These are phyloP conservation scores for Oropetium thomaeum DNA, from an alignment of 176 grass and related monocot genomes.

Conservation along the genomic window DNA sequence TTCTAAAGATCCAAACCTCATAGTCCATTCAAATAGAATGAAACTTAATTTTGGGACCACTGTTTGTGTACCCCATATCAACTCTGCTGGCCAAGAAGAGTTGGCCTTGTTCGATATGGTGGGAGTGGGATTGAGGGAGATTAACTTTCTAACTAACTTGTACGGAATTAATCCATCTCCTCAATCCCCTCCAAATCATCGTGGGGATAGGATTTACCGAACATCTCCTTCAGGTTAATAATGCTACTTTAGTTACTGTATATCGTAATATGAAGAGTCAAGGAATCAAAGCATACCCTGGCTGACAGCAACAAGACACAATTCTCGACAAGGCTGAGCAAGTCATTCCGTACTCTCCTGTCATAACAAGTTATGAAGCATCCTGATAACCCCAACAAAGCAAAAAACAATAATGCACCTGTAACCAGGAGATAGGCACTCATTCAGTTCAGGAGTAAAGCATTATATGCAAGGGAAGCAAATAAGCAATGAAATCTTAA, in stretches of 20 bases:
- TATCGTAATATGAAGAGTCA: neutral
- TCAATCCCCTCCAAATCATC: neutral
- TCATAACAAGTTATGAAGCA: conserved; percentile 99
- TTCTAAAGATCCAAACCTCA: neutral
- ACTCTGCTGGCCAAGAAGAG: neutral
- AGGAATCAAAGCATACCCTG: conserved; percentile 58
- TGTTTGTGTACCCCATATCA: neutral
- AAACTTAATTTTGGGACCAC: neutral
- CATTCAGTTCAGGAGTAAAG: conserved; percentile 21
- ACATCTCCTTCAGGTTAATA: neutral
- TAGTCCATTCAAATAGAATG: neutral
- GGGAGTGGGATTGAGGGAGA: too few species aligned
- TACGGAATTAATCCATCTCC: neutral
- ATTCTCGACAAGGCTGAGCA: conserved; percentile 93
- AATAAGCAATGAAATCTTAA: conserved; percentile 1
- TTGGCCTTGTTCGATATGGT: neutral
- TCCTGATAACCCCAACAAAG: conserved; percentile 86
- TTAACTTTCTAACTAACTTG: neutral
- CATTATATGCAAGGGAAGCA: neutral
- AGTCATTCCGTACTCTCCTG: conserved; percentile 81
- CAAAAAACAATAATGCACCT: conserved; percentile 95
- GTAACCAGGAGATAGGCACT: conserved; percentile 20
- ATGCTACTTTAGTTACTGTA: neutral
- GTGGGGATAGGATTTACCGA: neutral
- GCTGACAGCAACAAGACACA: conserved; percentile 99